phyloP scores from a whole-genome alignment of 164 flowering plant species.

The Euptelea pleiosperma region DNA sequence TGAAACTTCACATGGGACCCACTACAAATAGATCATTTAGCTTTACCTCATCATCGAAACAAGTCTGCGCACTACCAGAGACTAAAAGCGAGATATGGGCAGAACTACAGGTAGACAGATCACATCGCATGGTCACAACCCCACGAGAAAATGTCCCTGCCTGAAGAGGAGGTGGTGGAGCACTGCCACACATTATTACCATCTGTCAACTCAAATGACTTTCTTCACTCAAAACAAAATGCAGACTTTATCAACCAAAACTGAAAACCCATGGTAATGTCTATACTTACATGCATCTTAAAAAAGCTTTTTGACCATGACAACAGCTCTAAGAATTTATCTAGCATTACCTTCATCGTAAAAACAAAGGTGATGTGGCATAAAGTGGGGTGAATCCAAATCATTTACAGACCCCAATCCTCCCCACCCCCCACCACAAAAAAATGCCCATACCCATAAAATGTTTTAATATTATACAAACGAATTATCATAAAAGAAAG shows the following conservation, averaged over 20 bases:
- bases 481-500: too few relatives aligned
- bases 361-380: too few relatives aligned
- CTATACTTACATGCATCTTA: too few relatives aligned
- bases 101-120: slow-evolving; percentile 85
- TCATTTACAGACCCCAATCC: too few relatives aligned
- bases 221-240: neutral
- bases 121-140: slow-evolving; percentile 98
- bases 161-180: slow-evolving; percentile 95
- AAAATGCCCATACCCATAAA: too few relatives aligned
- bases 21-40: neutral
- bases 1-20: neutral
- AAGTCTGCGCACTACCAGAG: slow-evolving; percentile 90
- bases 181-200: slow-evolving; percentile 47
- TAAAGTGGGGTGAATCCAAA: too few relatives aligned
- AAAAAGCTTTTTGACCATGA: too few relatives aligned
- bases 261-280: too few relatives aligned
- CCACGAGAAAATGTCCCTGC: slow-evolving; percentile 93
- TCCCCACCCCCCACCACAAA: too few relatives aligned
- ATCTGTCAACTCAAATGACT: slow-evolving; percentile 8
- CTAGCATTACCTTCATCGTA: too few relatives aligned
- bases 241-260: neutral
- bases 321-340: too few relatives aligned
- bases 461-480: too few relatives aligned
- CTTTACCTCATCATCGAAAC: slow-evolving; percentile 85
- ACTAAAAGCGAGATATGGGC: slow-evolving; percentile 83